phyloP scores from a whole-genome alignment of 176 grass and related monocot genomes.

The Oryza officinalis region DNA sequence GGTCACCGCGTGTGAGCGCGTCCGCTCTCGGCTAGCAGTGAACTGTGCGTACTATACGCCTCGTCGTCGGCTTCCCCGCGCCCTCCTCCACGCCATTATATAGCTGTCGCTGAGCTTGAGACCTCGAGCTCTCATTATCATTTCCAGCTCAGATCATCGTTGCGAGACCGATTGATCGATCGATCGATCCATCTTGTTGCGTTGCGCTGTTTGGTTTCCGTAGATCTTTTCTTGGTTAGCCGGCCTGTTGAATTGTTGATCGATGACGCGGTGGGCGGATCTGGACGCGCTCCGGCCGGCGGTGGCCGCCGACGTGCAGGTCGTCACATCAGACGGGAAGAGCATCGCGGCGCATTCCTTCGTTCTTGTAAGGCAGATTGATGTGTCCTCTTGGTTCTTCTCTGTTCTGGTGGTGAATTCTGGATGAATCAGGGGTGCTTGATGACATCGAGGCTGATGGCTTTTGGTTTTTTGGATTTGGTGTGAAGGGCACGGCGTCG shows the following conservation, averaged over 20 bases:
- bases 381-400: neutral
- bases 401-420: neutral
- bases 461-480: neutral
- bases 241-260: neutral
- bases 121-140: neutral
- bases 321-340: slow-evolving; percentile 77
- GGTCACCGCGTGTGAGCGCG: neutral
- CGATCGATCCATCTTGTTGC: neutral
- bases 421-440: neutral
- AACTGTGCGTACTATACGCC: neutral
- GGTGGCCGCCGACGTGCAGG: slow-evolving; percentile 48
- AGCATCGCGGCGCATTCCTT: slow-evolving; percentile 72
- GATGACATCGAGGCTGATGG: neutral
- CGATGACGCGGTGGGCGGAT: slow-evolving; percentile 24
- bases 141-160: neutral
- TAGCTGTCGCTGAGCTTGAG: slow-evolving; percentile 15
- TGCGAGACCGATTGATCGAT: neutral
- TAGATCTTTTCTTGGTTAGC: neutral
- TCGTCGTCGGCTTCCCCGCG: neutral
- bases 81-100: slow-evolving; percentile 10
- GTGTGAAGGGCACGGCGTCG: slow-evolving; percentile 56
- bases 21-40: neutral
- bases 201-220: neutral
- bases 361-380: slow-evolving; percentile 57
- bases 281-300: slow-evolving; percentile 42